phyloP scores from a whole-genome alignment of 495 filamentous ascomycete species.

The Tuber magnatum region DNA sequence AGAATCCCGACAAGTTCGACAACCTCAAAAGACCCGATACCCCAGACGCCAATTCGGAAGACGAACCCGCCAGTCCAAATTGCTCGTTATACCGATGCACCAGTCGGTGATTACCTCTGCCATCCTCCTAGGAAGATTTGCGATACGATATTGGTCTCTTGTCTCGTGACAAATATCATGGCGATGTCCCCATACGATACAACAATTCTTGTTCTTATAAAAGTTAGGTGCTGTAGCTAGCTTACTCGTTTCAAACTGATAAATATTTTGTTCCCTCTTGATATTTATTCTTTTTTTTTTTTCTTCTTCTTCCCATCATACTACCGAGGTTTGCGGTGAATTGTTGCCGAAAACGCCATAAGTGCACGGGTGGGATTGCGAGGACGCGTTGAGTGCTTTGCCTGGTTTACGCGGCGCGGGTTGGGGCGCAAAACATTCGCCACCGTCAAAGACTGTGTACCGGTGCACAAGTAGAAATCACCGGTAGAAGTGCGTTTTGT shows the following conservation, averaged over 20 bases:
- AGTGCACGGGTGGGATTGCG: background rate
- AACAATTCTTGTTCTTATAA: background rate
- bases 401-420: background rate
- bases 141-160: background rate
- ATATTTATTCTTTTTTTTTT: too few relatives aligned
- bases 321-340: background rate
- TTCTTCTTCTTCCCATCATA: background rate
- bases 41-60: background rate
- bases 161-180: background rate
- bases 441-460: too few relatives aligned
- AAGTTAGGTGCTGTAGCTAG: background rate
- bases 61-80: background rate
- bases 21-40: background rate
- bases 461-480: too few relatives aligned
- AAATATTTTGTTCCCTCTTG: background rate
- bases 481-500: too few relatives aligned
- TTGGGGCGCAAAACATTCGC: background rate
- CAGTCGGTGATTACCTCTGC: background rate
- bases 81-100: background rate
- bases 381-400: background rate
- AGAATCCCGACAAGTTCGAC: background rate
- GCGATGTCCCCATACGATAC: background rate
- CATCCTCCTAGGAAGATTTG: background rate
- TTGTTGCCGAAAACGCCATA: background rate
- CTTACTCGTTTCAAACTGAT: background rate